Evolutionary conservation across 2,329 filamentous ascomycete species (phyloP).

Genomic region (Aspergillus felis): DNA sequence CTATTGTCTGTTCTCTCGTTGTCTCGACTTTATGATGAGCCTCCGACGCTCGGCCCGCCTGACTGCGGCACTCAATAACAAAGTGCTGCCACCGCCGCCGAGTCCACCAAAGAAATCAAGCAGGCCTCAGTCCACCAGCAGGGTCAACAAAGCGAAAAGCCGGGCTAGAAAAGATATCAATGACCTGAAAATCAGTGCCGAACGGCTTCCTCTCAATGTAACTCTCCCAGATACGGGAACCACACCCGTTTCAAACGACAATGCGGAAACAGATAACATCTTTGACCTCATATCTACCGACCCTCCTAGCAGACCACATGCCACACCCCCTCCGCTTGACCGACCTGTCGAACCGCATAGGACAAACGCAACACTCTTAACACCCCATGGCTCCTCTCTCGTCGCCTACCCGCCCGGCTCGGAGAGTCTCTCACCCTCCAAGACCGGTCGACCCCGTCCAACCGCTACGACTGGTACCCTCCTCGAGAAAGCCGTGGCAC

Average conservation of each 20-base stretch:
- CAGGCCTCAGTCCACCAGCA: constrained; percentile 21
- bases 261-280: constrained; percentile 33
- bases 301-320: constrained; percentile 40
- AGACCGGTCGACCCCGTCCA: constrained; percentile 38
- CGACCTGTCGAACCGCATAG: constrained; percentile 45
- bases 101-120: constrained; percentile 20
- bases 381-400: constrained; percentile 43
- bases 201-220: neutral
- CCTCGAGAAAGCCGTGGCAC: constrained; percentile 69
- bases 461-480: constrained; percentile 65
- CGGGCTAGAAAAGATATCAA: constrained; percentile 22
- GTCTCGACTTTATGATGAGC: constrained; percentile 40
- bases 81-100: constrained; percentile 12
- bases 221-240: constrained; percentile 6
- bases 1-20: neutral
- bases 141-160: constrained; percentile 29
- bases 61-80: constrained; percentile 24
- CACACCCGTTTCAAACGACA: constrained; percentile 9
- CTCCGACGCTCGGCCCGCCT: constrained; percentile 51
- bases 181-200: neutral
- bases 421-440: constrained; percentile 39
- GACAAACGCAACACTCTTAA: constrained; percentile 48
- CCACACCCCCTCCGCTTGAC: constrained; percentile 41
- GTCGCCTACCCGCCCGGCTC: constrained; percentile 45
- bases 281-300: constrained; percentile 14